Percentiles rank a stretch among this genome's conserved stretches.
Evolutionary conservation across 164 flowering plant species (phyloP).

Genomic region (Chloranthus sessilifolius): DNA sequence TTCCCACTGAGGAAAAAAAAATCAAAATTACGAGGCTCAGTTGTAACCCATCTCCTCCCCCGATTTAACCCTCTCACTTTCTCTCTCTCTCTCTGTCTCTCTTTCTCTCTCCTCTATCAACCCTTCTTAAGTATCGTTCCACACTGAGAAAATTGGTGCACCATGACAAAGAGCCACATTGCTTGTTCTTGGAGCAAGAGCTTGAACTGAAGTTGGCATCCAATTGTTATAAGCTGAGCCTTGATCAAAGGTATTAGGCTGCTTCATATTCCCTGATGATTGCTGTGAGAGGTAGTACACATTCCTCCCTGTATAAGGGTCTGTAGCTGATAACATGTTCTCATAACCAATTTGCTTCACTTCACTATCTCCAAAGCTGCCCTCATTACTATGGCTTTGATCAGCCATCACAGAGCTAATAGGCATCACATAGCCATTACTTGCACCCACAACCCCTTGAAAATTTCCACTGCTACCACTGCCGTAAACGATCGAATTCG

Average conservation of each 20-base stretch:
- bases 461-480: slow-evolving; percentile 15
- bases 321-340: slow-evolving; percentile 20
- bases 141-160: slow-evolving; percentile 46
- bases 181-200: slow-evolving; percentile 31
- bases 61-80: slow-evolving; percentile 7
- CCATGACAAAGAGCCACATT: slow-evolving; percentile 38
- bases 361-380: slow-evolving; percentile 30
- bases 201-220: slow-evolving; percentile 58
- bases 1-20: slow-evolving; percentile 8
- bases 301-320: slow-evolving; percentile 37
- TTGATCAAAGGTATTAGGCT: slow-evolving; percentile 27
- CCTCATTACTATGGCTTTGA: slow-evolving; percentile 24
- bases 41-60: slow-evolving; percentile 23
- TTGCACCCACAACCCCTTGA: slow-evolving; percentile 16
- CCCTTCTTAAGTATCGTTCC: slow-evolving; percentile 46
- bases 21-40: slow-evolving; percentile 31
- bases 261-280: slow-evolving; percentile 20
- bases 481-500: slow-evolving; percentile 38
- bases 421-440: slow-evolving; percentile 26
- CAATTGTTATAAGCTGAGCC: slow-evolving; percentile 44
- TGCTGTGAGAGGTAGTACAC: slow-evolving; percentile 33
- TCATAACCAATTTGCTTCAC: slow-evolving; percentile 38
- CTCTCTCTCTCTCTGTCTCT: neutral
- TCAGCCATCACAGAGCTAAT: slow-evolving; percentile 27
- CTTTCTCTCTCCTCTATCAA: neutral